A percentile compares a stretch with the other conserved stretches of the same genome.
Conservation (phyloP, 164 flowering plant species). For the Annona cherimola region DNA sequence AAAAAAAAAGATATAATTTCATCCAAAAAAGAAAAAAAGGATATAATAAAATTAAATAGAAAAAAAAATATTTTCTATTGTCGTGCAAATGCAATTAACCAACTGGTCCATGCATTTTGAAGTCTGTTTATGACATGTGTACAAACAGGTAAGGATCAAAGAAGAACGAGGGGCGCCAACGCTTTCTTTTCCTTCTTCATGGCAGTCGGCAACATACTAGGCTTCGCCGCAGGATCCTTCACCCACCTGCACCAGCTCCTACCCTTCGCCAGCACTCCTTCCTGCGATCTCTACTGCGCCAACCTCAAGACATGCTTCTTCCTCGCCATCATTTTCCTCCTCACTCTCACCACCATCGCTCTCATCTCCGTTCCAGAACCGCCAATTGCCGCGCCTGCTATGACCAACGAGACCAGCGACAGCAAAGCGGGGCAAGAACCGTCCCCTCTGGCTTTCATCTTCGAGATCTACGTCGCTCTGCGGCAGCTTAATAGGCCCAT, state of each 20-base stretch:
- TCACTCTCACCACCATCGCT: conserved; percentile 32
- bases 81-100: too few relatives aligned
- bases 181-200: conserved; percentile 62
- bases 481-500: conserved; percentile 44
- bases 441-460: conserved; percentile 26
- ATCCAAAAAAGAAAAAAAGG: too few relatives aligned
- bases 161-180: conserved; percentile 42
- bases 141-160: conserved; percentile 11
- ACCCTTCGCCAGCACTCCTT: conserved; percentile 54
- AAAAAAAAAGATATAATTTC: too few relatives aligned
- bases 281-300: conserved; percentile 74
- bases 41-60: too few relatives aligned
- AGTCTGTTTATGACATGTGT: too few relatives aligned
- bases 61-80: too few relatives aligned
- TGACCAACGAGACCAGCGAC: background rate
- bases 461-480: conserved; percentile 38
- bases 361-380: conserved; percentile 19
- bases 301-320: conserved; percentile 69
- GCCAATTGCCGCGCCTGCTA: background rate
- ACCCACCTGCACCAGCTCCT: conserved; percentile 36
- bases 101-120: too few relatives aligned
- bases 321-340: conserved; percentile 44
- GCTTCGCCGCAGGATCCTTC: conserved; percentile 68
- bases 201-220: conserved; percentile 77
- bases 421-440: conserved; percentile 1